phyloP scores from a whole-genome alignment of 192 early-diverging fungal genomes.

The Fimicolochytrium jonesii region DNA sequence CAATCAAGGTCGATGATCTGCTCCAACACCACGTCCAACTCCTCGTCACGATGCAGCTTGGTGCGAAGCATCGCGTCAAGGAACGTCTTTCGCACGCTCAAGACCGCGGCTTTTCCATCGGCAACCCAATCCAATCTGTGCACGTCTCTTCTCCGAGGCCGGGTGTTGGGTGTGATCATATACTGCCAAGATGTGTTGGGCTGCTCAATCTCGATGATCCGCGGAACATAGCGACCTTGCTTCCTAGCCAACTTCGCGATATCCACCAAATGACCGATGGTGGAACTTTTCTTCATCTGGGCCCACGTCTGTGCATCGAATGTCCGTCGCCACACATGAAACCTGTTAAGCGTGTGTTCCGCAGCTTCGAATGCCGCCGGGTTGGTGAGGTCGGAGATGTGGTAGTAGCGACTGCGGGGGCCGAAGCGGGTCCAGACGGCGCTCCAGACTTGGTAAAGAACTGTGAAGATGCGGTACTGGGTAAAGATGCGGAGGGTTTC shows the following conservation, averaged over 20 bases:
- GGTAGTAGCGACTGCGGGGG: constrained; percentile 20
- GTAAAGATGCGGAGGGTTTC: constrained; percentile 13
- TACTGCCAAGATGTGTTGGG: neutral
- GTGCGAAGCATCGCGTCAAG: constrained; percentile 16
- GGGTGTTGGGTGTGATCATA: neutral
- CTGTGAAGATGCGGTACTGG: constrained; percentile 22
- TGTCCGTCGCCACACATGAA: constrained; percentile 33
- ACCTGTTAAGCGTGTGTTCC: constrained; percentile 25
- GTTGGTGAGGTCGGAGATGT: constrained; percentile 22
- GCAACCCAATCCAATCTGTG: neutral
- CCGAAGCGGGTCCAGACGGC: constrained; percentile 30
- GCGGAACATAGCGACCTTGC: neutral
- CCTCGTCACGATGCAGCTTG: constrained; percentile 11
- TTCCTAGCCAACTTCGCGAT: constrained; percentile 1
- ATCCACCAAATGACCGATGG: constrained; percentile 7
- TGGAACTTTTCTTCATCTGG: constrained; percentile 10
- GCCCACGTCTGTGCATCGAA: constrained; percentile 20
- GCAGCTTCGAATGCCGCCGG: constrained; percentile 10
- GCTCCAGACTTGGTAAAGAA: constrained; percentile 27
- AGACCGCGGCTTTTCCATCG: neutral
- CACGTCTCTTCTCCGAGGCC: too few relatives aligned
- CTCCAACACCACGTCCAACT: constrained; percentile 14
- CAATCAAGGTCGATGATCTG: constrained; percentile 8
- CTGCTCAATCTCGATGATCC: constrained; percentile 6
- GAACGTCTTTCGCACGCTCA: constrained; percentile 8